These are phyloP conservation scores for Aspergillus diversus DNA, from an alignment of 495 filamentous ascomycete genomes.

Conservation along the genomic window DNA sequence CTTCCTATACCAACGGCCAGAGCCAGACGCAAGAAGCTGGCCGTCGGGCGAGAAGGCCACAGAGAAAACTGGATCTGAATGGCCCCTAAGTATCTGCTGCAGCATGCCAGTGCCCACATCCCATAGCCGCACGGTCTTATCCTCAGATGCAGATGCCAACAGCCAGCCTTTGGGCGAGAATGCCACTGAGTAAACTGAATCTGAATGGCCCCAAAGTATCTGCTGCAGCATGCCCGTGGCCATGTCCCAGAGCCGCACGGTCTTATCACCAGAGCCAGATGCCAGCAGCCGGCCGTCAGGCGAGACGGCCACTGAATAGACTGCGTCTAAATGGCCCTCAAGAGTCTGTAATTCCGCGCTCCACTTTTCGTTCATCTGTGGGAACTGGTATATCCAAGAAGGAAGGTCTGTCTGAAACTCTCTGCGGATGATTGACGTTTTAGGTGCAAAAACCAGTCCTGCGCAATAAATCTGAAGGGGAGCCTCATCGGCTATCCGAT, in stretches of 20 bases:
- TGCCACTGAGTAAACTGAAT: not conserved
- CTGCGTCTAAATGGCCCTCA: not conserved
- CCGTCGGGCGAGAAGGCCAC: not conserved
- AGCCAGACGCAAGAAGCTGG: not conserved
- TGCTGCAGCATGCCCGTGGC: not conserved
- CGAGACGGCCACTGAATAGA: not conserved
- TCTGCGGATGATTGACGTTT: slow-evolving; percentile 26
- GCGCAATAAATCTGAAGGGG: slow-evolving; percentile 38
- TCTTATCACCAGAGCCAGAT: not conserved
- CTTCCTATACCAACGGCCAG: not conserved
- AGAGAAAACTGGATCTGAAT: not conserved
- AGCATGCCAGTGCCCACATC: not conserved
- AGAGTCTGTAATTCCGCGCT: not conserved
- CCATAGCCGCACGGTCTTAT: not conserved
- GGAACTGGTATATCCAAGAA: not conserved
- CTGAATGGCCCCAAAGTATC: not conserved
- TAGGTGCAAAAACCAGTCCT: slow-evolving; percentile 36
- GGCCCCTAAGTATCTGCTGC: not conserved
- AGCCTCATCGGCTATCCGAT: slow-evolving; percentile 28
- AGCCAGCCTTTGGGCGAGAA: not conserved
- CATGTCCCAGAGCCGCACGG: not conserved
- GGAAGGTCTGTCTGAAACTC: slow-evolving; percentile 8
- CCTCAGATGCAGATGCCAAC: not conserved
- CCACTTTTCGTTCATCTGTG: not conserved
- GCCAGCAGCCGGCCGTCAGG: not conserved